Base-by-base conservation (phyloP, 805 yeast species). In the Myxozyma geophila region DNA sequence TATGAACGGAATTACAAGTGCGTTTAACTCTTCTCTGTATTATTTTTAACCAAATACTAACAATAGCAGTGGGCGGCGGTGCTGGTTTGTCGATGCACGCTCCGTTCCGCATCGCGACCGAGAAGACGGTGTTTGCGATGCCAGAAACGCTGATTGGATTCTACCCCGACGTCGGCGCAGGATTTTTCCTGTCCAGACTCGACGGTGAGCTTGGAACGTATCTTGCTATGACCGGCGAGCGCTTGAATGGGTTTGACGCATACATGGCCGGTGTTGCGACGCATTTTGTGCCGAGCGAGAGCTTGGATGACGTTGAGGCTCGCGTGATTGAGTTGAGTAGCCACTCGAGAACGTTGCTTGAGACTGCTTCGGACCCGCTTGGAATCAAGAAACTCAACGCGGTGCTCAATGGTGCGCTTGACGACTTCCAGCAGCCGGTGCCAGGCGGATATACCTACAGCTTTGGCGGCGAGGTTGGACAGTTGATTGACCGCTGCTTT, bases 91-190 rank as follows among this genome's bases (percentile, higher is more conserved):
- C 93, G 0, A 88, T 90, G 48, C 98, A 95, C 77, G 87, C 90
- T 12, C 93, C 97, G 2, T 93, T 93, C 81, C 85, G 98, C 73
- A 79, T 95, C 44, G 96, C 96, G n/a, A 89, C 97, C 48, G 98
- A 93, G 71, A 83, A 84, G 71, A 92, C 98, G 10, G 83, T 87
- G 74, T 83, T 92, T 78, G 97, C 98, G 66, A 95, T 95, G 99
- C 98, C 99, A 8, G 98, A 95, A 77, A 89, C 96, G 82, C 92
- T 90, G 72, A 95, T 95, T 75, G 99, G 99, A 0, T 90, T 91
- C 76, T 89, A 90, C 78, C 96, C 96, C 21, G 99, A 95, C 76
- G 98, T 95, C 12, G 99, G 98, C 50, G 87, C 96, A 43, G 85
- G 96, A 10, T 93, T 90, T 77, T 92, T 92, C 77, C 79, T 95